phyloP scores from a whole-genome alignment of 2,329 filamentous ascomycete genomes.

The Tolypocladium ovalisporum region DNA sequence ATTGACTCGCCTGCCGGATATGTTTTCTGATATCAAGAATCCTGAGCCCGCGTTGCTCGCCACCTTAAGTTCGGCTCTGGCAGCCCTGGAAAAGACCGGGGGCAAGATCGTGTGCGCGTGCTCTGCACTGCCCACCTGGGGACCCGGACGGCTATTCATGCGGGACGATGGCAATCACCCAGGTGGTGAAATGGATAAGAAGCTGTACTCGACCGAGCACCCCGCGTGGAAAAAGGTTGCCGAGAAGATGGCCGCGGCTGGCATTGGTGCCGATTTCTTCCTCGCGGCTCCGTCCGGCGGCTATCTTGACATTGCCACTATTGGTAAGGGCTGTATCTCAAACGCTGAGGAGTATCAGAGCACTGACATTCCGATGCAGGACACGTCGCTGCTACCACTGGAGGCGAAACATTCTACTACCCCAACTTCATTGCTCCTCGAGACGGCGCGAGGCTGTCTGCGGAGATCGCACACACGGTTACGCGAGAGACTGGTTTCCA shows the following conservation, averaged over 20 bases:
- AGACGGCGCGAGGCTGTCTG: constrained; percentile 71
- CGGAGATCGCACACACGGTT: constrained; percentile 78
- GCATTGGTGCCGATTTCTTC: constrained; percentile 90
- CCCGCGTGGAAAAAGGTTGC: constrained; percentile 77
- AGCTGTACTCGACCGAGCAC: constrained; percentile 83
- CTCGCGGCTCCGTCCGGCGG: constrained; percentile 81
- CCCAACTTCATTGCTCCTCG: constrained; percentile 87
- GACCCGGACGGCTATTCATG: constrained; percentile 73
- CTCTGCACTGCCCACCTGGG: constrained; percentile 81
- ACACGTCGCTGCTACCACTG: constrained; percentile 77
- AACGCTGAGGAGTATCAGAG: not conserved
- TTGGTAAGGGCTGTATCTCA: constrained; percentile 43
- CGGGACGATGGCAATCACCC: constrained; percentile 82
- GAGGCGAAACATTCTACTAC: constrained; percentile 93
- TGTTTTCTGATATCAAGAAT: constrained; percentile 83
- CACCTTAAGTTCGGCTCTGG: constrained; percentile 69
- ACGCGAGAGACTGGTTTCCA: constrained; percentile 90
- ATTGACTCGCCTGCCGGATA: constrained; percentile 68
- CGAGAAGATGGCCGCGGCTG: constrained; percentile 76
- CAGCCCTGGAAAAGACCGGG: constrained; percentile 76
- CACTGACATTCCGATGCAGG: constrained; percentile 33
- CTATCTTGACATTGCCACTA: constrained; percentile 86
- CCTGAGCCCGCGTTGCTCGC: constrained; percentile 83
- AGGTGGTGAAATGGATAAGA: constrained; percentile 82
- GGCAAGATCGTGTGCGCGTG: constrained; percentile 88